Percentiles rank a stretch among this genome's conserved stretches.
Conservation (phyloP, 495 filamentous ascomycete species). For the Podospora bellae-mahoneyi region DNA sequence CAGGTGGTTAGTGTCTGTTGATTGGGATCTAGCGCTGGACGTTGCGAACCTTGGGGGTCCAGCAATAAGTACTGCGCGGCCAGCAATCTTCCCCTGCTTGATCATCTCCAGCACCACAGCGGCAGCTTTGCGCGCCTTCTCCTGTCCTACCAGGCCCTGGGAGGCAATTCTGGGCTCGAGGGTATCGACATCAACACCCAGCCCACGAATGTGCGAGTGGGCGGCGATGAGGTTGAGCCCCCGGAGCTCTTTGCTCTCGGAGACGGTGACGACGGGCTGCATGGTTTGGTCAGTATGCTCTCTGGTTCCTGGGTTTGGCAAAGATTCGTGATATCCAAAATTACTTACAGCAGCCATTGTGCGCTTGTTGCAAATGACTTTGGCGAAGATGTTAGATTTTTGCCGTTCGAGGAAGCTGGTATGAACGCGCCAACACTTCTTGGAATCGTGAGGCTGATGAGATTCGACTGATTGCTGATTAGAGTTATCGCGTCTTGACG, state of each 20-base stretch:
- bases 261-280: constrained; percentile 86
- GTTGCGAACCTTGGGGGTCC: constrained; percentile 71
- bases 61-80: constrained; percentile 89
- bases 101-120: constrained; percentile 97
- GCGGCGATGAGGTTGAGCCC: constrained; percentile 95
- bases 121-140: constrained; percentile 92
- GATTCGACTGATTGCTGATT: neutral
- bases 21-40: neutral
- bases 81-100: constrained; percentile 96
- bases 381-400: neutral
- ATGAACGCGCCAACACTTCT: neutral
- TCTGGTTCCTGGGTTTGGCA: neutral
- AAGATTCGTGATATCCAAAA: neutral
- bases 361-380: constrained; percentile 13
- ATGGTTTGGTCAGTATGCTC: constrained; percentile 7
- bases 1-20: constrained; percentile 12
- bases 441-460: constrained; percentile 19
- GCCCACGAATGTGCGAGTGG: constrained; percentile 94
- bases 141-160: constrained; percentile 94
- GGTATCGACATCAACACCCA: constrained; percentile 89
- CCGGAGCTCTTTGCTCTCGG: constrained; percentile 89
- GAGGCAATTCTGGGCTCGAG: constrained; percentile 82
- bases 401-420: constrained; percentile 8
- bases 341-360: constrained; percentile 40
- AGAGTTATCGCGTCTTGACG: neutral